A percentile compares a stretch with the other conserved stretches of the same genome.
phyloP scores from a whole-genome alignment of 768 basidiomycete genomes.

The Ramaria rubella region DNA sequence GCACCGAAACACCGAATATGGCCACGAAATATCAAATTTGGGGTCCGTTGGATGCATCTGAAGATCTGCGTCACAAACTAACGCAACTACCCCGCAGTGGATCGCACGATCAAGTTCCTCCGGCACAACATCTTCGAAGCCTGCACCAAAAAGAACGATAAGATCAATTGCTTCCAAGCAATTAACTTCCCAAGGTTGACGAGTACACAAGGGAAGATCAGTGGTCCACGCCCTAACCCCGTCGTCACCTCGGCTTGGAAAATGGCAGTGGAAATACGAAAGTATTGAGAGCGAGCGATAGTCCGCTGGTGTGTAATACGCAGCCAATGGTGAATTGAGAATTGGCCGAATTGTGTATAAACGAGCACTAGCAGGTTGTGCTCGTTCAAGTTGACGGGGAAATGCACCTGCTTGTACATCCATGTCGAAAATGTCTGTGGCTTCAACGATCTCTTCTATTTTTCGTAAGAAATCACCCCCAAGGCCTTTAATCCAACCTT shows the following conservation, averaged over 20 bases:
- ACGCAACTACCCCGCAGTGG: slow-evolving; percentile 74
- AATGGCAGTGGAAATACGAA: slow-evolving; percentile 65
- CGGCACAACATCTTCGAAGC: slow-evolving; percentile 69
- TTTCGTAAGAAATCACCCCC: slow-evolving; percentile 70
- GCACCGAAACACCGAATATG: slow-evolving; percentile 51
- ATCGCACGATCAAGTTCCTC: slow-evolving; percentile 66
- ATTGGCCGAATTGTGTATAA: slow-evolving; percentile 36
- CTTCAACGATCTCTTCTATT: slow-evolving; percentile 60
- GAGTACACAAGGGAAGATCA: slow-evolving; percentile 56
- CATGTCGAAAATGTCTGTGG: slow-evolving; percentile 50
- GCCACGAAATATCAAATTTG: slow-evolving; percentile 27
- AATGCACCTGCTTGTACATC: not conserved
- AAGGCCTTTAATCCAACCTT: slow-evolving; percentile 95
- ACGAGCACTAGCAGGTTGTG: not conserved
- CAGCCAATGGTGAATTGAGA: slow-evolving; percentile 38
- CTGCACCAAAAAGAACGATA: slow-evolving; percentile 65
- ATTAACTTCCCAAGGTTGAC: slow-evolving; percentile 67
- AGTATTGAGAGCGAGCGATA: slow-evolving; percentile 62
- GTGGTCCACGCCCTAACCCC: slow-evolving; percentile 61
- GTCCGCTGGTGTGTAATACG: slow-evolving; percentile 55
- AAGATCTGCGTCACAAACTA: slow-evolving; percentile 46
- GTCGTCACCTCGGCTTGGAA: slow-evolving; percentile 31
- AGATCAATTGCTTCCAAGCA: slow-evolving; percentile 49
- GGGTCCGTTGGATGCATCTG: not conserved
- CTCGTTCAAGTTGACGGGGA: not conserved